These are phyloP conservation scores for Talaromyces pinophilus DNA, from an alignment of 2,329 filamentous ascomycete species.

Conservation along the genomic window DNA sequence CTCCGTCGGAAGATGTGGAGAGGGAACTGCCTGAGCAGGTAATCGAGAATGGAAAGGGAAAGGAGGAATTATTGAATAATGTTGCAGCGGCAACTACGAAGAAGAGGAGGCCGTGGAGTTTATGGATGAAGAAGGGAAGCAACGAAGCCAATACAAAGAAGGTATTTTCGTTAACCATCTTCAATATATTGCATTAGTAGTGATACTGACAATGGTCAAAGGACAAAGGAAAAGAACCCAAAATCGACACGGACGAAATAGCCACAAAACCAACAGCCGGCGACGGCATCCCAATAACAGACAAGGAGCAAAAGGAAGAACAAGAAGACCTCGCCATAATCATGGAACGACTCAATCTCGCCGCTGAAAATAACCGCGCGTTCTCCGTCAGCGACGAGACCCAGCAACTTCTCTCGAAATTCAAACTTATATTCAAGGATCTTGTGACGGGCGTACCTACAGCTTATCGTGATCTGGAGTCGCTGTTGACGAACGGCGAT, in stretches of 20 bases:
- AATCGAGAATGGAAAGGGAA: conserved; percentile 23
- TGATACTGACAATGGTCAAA: not conserved
- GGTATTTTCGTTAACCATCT: not conserved
- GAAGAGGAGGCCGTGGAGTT: conserved; percentile 26
- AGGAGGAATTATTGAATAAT: conserved; percentile 8
- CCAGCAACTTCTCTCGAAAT: conserved; percentile 75
- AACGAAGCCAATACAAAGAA: conserved; percentile 28
- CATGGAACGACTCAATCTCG: conserved; percentile 80
- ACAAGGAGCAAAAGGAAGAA: conserved; percentile 57
- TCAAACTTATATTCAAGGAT: conserved; percentile 89
- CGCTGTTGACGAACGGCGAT: conserved; percentile 64
- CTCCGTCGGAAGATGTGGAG: conserved; percentile 48
- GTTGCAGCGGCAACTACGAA: conserved; percentile 2
- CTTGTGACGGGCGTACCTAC: conserved; percentile 90
- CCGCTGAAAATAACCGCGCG: conserved; percentile 79
- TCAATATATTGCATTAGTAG: not conserved
- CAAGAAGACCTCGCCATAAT: conserved; percentile 73
- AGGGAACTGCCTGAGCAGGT: conserved; percentile 29
- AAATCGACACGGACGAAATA: conserved; percentile 32
- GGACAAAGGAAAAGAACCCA: conserved; percentile 31
- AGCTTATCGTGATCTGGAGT: conserved; percentile 85
- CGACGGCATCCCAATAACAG: conserved; percentile 32
- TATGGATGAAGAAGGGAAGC: conserved; percentile 39
- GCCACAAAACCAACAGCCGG: conserved; percentile 31
- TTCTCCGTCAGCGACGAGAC: conserved; percentile 84